Evolutionary conservation across 768 basidiomycete species (phyloP), one percentile per base, ranked within the genome.

Genomic region (Auricularia cornea): DNA sequence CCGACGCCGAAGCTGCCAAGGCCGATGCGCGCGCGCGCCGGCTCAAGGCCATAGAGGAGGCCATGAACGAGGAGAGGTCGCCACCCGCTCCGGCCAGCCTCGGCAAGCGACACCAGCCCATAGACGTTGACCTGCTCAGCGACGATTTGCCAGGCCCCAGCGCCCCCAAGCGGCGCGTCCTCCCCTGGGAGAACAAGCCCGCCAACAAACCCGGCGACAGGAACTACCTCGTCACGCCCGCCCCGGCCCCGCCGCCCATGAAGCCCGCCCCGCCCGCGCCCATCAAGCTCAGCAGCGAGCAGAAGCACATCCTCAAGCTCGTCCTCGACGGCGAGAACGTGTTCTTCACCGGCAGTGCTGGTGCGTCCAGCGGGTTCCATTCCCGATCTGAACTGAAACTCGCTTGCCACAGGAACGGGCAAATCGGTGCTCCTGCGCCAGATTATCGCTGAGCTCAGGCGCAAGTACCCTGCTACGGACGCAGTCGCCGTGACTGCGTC

Each of bases 341-440:
- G 32, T 99, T 99, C 70, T 99, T 98, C 73, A 99, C 96, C 1
- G 97, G 97, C 30, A 93, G 91, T 78, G 97, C 97, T 64, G 96
- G 95, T 97, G 66, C 66, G 86, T 75, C 14, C 41, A 2, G 35
- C 10, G n/a, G 59, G 29, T 40, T 38, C 16, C 35, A 38, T 38
- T 38, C 35, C 35, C 40, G 28, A 23, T 35, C 60, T 11, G 3
- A 12, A 23, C 48, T 26, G 48, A 29, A 8, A 48, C 59, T 6
- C 20, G 5, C 44, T 12, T 2, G 23, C 23, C 5, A 10, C 52
- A 79, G 79, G 79, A 65, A 80, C 79, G 44, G 79, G 79, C 30
- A 80, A 80, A 68, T 79, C 78, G 3, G 77, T 80, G 32, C 70
- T 80, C 2, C 71, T 80, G 8, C 70, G 78, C 14, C 75, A 77